A percentile compares a stretch with the other conserved stretches of the same genome.
phyloP scores from a whole-genome alignment of 1,284 basidiomycete genomes.

The Pseudozyma hubeiensis region DNA sequence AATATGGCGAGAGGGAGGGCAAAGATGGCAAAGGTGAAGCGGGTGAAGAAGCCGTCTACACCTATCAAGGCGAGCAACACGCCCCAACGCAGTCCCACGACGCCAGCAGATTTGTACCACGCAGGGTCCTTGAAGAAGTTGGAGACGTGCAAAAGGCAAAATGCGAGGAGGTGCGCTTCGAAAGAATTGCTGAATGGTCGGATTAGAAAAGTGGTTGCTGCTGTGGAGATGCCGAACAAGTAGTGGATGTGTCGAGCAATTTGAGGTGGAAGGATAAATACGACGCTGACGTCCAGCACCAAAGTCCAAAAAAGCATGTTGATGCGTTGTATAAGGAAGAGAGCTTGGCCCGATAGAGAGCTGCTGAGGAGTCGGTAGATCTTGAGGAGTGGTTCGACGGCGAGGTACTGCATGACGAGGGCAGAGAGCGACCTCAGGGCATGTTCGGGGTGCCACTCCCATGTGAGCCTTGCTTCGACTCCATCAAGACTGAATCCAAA shows the following conservation, averaged over 20 bases:
- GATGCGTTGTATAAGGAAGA: slow-evolving; percentile 23
- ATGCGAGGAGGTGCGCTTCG: slow-evolving; percentile 57
- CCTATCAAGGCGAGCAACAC: slow-evolving; percentile 15
- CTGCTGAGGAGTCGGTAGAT: not conserved
- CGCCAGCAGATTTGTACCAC: slow-evolving; percentile 10
- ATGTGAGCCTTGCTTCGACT: slow-evolving; percentile 10
- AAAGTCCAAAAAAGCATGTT: slow-evolving; percentile 21
- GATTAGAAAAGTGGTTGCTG: slow-evolving; percentile 62
- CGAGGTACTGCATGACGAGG: slow-evolving; percentile 11
- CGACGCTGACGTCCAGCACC: slow-evolving; percentile 15
- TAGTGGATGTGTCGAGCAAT: slow-evolving; percentile 25
- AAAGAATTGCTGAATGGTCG: slow-evolving; percentile 68
- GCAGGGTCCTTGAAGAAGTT: slow-evolving; percentile 1
- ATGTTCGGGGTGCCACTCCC: slow-evolving; percentile 38
- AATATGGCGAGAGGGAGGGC: slow-evolving; percentile 34
- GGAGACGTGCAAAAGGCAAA: slow-evolving; percentile 15
- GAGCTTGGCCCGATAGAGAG: slow-evolving; percentile 1
- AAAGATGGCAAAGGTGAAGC: slow-evolving; percentile 66
- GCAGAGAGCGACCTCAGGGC: slow-evolving; percentile 28
- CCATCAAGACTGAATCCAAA: slow-evolving; percentile 7
- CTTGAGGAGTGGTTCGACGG: not conserved
- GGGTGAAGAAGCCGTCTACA: slow-evolving; percentile 58
- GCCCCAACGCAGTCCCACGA: slow-evolving; percentile 3
- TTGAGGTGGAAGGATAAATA: slow-evolving; percentile 4
- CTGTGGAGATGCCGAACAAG: slow-evolving; percentile 53